Evolutionary conservation across 129 eudicot species (phyloP).

Genomic region (Flaveria bidentis): DNA sequence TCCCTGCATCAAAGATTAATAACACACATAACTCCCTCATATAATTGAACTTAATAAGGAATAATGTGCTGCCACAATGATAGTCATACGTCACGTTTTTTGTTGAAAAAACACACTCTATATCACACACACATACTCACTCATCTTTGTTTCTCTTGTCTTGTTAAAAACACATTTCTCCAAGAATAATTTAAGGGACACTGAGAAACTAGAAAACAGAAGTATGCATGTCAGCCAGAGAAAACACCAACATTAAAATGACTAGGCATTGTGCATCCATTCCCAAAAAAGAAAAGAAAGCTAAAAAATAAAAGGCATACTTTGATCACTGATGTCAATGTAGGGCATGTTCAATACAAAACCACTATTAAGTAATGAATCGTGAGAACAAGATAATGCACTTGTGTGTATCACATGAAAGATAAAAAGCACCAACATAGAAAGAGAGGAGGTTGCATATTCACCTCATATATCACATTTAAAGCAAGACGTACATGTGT

Average conservation of each 20-base stretch:
- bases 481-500: too few relatives aligned
- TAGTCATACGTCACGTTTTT: neutral
- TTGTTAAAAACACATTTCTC: neutral
- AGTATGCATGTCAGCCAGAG: neutral
- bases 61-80: neutral
- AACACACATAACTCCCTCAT: neutral
- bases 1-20: constrained; percentile 33
- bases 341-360: too few relatives aligned
- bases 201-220: neutral
- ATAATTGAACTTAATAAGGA: neutral
- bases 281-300: neutral
- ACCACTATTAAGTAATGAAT: too few relatives aligned
- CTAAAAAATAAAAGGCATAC: neutral
- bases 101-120: too few relatives aligned
- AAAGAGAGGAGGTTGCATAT: too few relatives aligned
- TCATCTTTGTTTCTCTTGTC: neutral
- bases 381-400: too few relatives aligned
- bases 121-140: neutral
- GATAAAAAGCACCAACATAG: too few relatives aligned
- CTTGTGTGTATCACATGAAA: too few relatives aligned
- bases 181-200: neutral
- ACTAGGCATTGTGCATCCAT: neutral
- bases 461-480: too few relatives aligned
- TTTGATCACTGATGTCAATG: neutral
- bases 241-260: neutral